phyloP scores from a whole-genome alignment of 2,329 filamentous ascomycete species.

The Sclerotinia trifoliorum region DNA sequence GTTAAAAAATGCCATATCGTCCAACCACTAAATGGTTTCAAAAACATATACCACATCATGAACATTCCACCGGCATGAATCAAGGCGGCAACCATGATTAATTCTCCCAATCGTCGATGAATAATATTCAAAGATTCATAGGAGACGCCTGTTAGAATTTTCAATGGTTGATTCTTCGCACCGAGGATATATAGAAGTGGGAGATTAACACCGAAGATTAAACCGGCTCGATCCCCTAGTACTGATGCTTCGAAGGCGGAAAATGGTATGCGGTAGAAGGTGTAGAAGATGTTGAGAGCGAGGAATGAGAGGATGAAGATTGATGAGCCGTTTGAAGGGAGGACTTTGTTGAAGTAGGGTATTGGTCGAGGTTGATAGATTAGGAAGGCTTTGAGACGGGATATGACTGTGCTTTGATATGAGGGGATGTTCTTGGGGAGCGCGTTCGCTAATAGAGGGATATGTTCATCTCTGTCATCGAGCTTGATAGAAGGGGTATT shows the following conservation, averaged over 20 bases:
- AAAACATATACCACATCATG: constrained; percentile 51
- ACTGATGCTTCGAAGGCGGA: constrained; percentile 53
- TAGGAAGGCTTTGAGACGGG: constrained; percentile 38
- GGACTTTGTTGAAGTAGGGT: constrained; percentile 54
- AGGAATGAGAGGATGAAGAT: constrained; percentile 53
- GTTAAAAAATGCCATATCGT: constrained; percentile 51
- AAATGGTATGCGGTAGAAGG: constrained; percentile 52
- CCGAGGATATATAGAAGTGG: constrained; percentile 60
- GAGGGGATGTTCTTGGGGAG: background rate
- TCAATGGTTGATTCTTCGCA: constrained; percentile 65
- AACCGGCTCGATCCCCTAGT: constrained; percentile 42
- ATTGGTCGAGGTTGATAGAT: constrained; percentile 58
- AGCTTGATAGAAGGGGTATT: constrained; percentile 27
- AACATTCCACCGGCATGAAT: constrained; percentile 57
- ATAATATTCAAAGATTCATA: constrained; percentile 67
- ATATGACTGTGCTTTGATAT: constrained; percentile 25
- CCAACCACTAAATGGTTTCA: constrained; percentile 52
- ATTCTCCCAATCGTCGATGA: constrained; percentile 61
- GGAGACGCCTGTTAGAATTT: constrained; percentile 59
- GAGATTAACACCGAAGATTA: constrained; percentile 49
- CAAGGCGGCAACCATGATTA: constrained; percentile 58
- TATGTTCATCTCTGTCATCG: constrained; percentile 29
- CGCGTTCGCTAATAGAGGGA: constrained; percentile 30
- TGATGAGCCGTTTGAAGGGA: constrained; percentile 57
- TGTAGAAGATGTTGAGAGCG: constrained; percentile 57